A percentile compares a stretch with the other conserved stretches of the same genome.
Evolutionary conservation across 768 basidiomycete species (phyloP).

Genomic region (Russula foetens): DNA sequence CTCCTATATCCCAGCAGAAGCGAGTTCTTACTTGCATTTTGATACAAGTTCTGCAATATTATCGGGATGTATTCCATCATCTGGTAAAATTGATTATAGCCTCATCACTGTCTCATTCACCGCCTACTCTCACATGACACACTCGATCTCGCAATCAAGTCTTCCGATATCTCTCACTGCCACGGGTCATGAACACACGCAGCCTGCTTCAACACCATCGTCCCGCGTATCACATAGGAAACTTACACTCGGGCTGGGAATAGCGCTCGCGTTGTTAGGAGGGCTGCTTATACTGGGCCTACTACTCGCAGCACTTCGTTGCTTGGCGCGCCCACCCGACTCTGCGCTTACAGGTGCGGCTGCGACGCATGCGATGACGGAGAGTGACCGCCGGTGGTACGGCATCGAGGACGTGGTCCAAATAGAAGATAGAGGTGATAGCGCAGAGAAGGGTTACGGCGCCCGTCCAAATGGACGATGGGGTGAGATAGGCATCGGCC

Average conservation of each 20-base stretch:
- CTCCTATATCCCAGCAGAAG: slow-evolving; percentile 43
- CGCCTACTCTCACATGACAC: slow-evolving; percentile 57
- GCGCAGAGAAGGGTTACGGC: slow-evolving; percentile 27
- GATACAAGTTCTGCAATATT: slow-evolving; percentile 38
- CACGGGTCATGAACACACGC: slow-evolving; percentile 32
- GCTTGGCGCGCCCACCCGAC: slow-evolving; percentile 51
- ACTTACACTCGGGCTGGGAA: slow-evolving; percentile 48
- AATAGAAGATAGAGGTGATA: slow-evolving; percentile 1
- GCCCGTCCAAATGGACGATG: slow-evolving; percentile 28
- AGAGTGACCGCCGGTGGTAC: slow-evolving; percentile 64
- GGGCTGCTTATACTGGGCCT: slow-evolving; percentile 47
- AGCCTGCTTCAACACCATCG: slow-evolving; percentile 27
- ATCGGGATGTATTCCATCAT: slow-evolving; percentile 42
- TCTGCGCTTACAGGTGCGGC: slow-evolving; percentile 53
- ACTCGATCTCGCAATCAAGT: slow-evolving; percentile 61
- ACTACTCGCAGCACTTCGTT: slow-evolving; percentile 46
- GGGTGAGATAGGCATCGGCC: slow-evolving; percentile 36
- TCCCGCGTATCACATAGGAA: slow-evolving; percentile 38
- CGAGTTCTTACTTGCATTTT: slow-evolving; percentile 46
- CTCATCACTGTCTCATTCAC: slow-evolving; percentile 51
- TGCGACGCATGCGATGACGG: slow-evolving; percentile 48
- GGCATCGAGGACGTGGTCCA: slow-evolving; percentile 36
- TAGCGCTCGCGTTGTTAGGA: slow-evolving; percentile 57
- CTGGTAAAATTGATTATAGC: slow-evolving; percentile 20
- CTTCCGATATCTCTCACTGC: slow-evolving; percentile 43